Evolutionary conservation across 164 flowering plant species (phyloP), one percentile per base, ranked within the genome.

Genomic region (Berberis vulgaris): DNA sequence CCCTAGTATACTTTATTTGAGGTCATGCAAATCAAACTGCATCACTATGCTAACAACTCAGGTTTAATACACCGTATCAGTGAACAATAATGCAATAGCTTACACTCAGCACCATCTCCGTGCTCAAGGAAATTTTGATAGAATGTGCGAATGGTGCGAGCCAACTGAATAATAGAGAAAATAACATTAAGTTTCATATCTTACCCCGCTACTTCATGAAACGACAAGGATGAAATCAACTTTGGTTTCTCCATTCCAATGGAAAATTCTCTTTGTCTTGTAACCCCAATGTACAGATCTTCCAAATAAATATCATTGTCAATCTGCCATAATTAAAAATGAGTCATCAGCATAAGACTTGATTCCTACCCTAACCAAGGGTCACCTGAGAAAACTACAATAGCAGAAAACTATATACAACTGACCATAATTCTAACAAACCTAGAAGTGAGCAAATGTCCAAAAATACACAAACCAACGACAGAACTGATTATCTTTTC

Each of bases 271-370:
- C 95, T 80, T 67, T 76, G 72, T 67, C 82, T 83, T 4, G 69
- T 71, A 39, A 91, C 89, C 42, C 91, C 86, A 77, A 85, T 72
- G 69, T 79, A 88, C 65, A 82, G 62, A 56, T 74, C 81, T 53
- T 72, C 64, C 59, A 38, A 41, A 0, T 8, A 59, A 71, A 65
- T 63, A 46, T 45, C 73, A 74, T 78, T 70, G 47, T 50, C 84
- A 62, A 82, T 49, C 97, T 87, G 86, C 69, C 26, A 67, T 12
- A 71, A 47, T 65, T 10, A 47, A 46, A 13, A 49, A 61, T 40
- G 10, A 62, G 10, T 49, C n/a, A 39, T 46, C n/a, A 8, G 10
- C 10, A 47, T 3, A 6, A 57, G 44, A 43, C 39, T 54, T 26
- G 26, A 26, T 26, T 26, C 26, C 26, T 26, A 26, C 26, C 26